Percentiles rank a stretch among this genome's conserved stretches.
Conservation (phyloP, 192 early-diverging fungal genomes). For the Rhizoclosmatium sp. region DNA sequence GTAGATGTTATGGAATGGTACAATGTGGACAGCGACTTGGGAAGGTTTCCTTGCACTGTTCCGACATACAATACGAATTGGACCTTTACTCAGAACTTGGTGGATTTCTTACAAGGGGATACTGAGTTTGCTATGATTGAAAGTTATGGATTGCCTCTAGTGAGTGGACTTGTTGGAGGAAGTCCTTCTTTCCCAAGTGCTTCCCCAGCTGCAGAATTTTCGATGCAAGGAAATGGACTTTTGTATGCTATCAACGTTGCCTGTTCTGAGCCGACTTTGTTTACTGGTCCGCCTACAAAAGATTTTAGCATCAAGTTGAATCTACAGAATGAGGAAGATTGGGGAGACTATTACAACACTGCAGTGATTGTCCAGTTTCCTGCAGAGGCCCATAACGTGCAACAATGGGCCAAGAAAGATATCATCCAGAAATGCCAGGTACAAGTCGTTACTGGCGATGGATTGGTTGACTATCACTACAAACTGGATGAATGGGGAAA, state of each 20-base stretch:
- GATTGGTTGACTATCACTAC: background rate
- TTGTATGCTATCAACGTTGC: background rate
- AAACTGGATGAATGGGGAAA: conserved; percentile 17
- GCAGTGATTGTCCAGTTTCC: background rate
- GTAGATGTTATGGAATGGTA: conserved; percentile 9
- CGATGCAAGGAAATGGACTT: conserved; percentile 15
- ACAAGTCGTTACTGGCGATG: background rate
- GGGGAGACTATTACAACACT: conserved; percentile 8
- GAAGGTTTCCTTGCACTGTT: background rate
- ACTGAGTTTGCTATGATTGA: background rate
- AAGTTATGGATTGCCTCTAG: conserved; percentile 8
- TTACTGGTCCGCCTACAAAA: background rate
- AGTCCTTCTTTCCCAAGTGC: background rate
- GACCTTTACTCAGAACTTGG: conserved; percentile 9
- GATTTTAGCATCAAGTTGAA: background rate
- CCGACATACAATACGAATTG: conserved; percentile 13
- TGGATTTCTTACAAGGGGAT: background rate
- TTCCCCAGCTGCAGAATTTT: background rate
- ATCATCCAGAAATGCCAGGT: conserved; percentile 6
- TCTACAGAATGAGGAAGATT: background rate
- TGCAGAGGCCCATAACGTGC: background rate
- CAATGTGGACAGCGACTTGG: background rate
- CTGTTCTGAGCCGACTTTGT: background rate
- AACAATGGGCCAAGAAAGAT: background rate
- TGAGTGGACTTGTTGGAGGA: conserved; percentile 10